Percentiles rank a stretch among this genome's conserved stretches.
These are phyloP conservation scores for Escallonia rubra DNA, from an alignment of 129 eudicot genomes.

Conservation along the genomic window DNA sequence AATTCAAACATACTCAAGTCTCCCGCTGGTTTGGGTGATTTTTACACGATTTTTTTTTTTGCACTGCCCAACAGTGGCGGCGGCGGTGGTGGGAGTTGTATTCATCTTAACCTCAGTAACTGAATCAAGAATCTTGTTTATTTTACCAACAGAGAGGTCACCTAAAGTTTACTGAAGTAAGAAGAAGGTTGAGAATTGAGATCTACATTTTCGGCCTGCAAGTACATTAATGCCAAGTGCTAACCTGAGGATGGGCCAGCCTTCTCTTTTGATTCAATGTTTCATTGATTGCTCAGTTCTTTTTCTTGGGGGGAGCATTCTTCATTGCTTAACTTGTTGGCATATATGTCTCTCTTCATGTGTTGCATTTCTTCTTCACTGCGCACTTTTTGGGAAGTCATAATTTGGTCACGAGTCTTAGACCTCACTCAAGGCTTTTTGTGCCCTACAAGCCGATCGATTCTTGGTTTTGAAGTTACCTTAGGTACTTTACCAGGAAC, in stretches of 20 bases:
- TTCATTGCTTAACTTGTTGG: neutral
- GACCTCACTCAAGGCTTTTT: neutral
- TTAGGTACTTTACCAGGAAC: neutral
- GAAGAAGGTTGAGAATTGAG: too few relatives aligned
- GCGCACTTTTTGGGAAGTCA: neutral
- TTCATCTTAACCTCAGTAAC: too few relatives aligned
- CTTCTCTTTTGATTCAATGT: neutral
- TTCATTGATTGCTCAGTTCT: neutral
- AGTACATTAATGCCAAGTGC: neutral
- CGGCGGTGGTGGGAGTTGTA: too few relatives aligned
- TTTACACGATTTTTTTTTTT: too few relatives aligned
- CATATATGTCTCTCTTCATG: neutral
- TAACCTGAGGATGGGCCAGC: neutral
- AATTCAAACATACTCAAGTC: too few relatives aligned
- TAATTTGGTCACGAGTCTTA: neutral
- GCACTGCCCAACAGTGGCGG: too few relatives aligned
- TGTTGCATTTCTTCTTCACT: neutral
- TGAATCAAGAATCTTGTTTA: too few relatives aligned
- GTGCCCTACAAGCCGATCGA: neutral
- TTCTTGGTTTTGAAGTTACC: conserved; percentile 22
- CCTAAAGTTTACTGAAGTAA: too few relatives aligned
- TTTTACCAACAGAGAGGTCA: too few relatives aligned
- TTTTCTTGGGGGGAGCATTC: neutral
- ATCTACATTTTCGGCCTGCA: too few relatives aligned
- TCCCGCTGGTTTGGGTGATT: too few relatives aligned